Percentiles rank a stretch among this genome's conserved stretches.
phyloP scores from a whole-genome alignment of 2,329 filamentous ascomycete genomes.

The Nothophoma quercina region DNA sequence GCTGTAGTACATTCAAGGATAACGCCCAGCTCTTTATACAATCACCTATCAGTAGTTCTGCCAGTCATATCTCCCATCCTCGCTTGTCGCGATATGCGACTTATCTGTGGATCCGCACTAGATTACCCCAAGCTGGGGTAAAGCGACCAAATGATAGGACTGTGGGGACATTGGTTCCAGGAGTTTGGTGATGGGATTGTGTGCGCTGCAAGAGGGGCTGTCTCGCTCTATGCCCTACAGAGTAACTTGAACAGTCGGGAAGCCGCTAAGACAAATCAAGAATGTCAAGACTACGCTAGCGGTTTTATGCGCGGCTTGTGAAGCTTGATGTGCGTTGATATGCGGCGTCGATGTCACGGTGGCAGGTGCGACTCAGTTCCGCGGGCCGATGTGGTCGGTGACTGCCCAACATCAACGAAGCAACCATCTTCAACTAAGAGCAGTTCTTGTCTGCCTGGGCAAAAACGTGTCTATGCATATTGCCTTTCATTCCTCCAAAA shows the following conservation, averaged over 20 bases:
- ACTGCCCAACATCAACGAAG: background rate
- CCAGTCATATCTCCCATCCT: constrained; percentile 7
- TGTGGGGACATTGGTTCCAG: constrained; percentile 17
- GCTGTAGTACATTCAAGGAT: constrained; percentile 4
- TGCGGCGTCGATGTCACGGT: constrained; percentile 9
- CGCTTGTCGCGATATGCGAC: constrained; percentile 12
- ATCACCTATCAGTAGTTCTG: constrained; percentile 4
- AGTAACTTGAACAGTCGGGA: constrained; percentile 32
- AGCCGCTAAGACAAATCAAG: constrained; percentile 19
- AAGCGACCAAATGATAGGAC: constrained; percentile 24
- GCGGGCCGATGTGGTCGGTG: constrained; percentile 14
- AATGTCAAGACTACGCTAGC: constrained; percentile 23
- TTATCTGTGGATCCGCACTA: constrained; percentile 32
- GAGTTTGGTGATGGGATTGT: constrained; percentile 8
- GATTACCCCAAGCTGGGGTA: constrained; percentile 35
- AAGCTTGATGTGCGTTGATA: constrained; percentile 16
- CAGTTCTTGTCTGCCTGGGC: background rate
- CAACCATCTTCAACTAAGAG: background rate
- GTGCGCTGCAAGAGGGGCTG: constrained; percentile 8
- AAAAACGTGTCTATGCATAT: too few species aligned
- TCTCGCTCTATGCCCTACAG: constrained; percentile 11
- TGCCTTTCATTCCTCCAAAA: too few species aligned
- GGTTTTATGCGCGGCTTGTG: constrained; percentile 10
- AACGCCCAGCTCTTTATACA: constrained; percentile 26
- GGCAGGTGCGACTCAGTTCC: constrained; percentile 23